Evolutionary conservation across 805 yeast species (phyloP), one percentile per base, ranked within the genome.

Genomic region (Lachancea dasiensis): DNA sequence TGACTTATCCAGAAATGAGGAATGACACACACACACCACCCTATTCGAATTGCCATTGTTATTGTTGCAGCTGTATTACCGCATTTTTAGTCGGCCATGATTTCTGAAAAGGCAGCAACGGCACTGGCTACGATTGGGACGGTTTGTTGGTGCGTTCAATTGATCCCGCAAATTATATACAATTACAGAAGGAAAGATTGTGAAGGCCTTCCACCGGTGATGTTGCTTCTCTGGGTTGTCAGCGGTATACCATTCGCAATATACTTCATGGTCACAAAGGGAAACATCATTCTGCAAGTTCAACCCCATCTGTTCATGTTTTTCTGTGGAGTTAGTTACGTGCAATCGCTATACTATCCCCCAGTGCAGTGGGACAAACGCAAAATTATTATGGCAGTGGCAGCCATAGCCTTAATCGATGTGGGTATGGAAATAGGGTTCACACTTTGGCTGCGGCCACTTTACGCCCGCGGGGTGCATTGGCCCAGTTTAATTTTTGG

Each of bases 71-170:
- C 24, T 10, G 7, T 10, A 7, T 22, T 10, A 22, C 7, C 10
- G 24, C 24, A 7, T 22, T 22, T 7, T 8, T 7, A 10, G 7
- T 8, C 10, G 10, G 10, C 10, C 10, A 50, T 48, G 54, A 48
- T 48, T 7, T 50, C 52, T 14, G 50, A 42, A 31, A 46, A 70
- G 8, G 86, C 85, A 1, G 73, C 84, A 13, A 84, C 82, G 34
- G 86, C 81, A 5, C 68, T 86, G 38, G 96, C 86, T 1, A 87
- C 95, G 9, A 68, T 85, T 1, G 97, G 95, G 5, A 90, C 97
- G 0, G 77, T 89, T 2, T 71, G 84, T 41, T 90, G 97, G 97
- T 89, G 97, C 59, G 65, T 89, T 46, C 97, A 90, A 62, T 65
- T 90, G 46, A 69, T 87, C 1, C 97, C 97, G 2, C 97, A 85